Evolutionary conservation across 1,284 basidiomycete species (phyloP).

Genomic region (Polyporus tsugae): DNA sequence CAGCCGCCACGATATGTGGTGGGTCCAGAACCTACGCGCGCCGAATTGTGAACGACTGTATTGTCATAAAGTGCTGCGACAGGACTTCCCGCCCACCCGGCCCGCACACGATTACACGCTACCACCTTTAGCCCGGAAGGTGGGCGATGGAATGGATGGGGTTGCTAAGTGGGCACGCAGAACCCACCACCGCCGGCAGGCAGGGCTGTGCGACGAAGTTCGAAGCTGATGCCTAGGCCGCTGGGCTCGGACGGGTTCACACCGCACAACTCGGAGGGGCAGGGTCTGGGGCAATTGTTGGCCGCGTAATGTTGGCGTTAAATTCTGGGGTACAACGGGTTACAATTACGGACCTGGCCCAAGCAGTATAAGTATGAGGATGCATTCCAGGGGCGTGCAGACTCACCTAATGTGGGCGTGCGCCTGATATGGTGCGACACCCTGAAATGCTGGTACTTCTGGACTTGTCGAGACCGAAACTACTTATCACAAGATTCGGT

Average conservation of each 20-base stretch:
- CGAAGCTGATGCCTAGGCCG: not conserved
- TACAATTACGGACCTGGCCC: not conserved
- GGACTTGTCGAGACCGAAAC: conserved; percentile 1
- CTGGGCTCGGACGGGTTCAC: not conserved
- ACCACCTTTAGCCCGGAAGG: not conserved
- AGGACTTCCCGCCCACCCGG: not conserved
- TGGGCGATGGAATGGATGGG: not conserved
- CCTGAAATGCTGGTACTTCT: not conserved
- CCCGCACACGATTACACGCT: not conserved
- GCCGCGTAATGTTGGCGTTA: not conserved
- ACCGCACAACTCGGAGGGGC: not conserved
- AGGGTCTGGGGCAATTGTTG: not conserved
- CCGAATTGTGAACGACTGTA: not conserved
- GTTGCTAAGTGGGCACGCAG: not conserved
- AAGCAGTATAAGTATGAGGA: conserved; percentile 1
- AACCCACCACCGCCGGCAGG: not conserved
- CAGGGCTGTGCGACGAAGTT: not conserved
- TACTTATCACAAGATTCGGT: not conserved
- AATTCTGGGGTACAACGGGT: not conserved
- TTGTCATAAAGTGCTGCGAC: not conserved
- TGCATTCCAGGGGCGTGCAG: not conserved
- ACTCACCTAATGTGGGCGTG: not conserved
- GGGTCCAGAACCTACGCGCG: not conserved
- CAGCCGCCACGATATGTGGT: not conserved
- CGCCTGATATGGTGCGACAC: not conserved